Evolutionary conservation across 73 alveolate species (phyloP).

Genomic region (Paramecium sexaurelia): DNA sequence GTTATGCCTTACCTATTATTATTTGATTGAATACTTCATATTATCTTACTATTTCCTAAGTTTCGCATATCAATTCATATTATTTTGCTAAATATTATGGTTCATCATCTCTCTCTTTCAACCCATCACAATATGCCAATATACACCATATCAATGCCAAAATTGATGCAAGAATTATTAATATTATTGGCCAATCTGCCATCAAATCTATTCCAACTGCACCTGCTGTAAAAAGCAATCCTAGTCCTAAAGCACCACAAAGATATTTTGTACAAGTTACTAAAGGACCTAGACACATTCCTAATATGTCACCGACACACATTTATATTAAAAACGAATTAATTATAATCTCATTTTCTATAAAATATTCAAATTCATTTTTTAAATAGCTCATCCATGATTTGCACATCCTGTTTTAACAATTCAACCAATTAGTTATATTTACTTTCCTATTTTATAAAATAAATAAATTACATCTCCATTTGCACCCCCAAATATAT

Average conservation of each 20-base stretch:
- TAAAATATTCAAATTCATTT: background rate
- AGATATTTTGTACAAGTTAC: constrained; percentile 14
- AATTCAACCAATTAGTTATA: background rate
- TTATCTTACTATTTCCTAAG: constrained; percentile 26
- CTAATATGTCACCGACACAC: constrained; percentile 49
- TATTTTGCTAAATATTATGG: background rate
- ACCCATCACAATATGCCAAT: background rate
- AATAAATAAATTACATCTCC: background rate
- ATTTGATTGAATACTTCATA: constrained; percentile 41
- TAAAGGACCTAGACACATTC: constrained; percentile 12
- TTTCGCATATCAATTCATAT: constrained; percentile 34
- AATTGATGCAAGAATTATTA: background rate
- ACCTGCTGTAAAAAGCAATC: constrained; percentile 19
- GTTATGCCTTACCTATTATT: constrained; percentile 34
- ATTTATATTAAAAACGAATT: constrained; percentile 45
- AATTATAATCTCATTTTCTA: constrained; percentile 14
- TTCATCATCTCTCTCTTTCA: constrained; percentile 40
- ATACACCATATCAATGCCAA: constrained; percentile 53
- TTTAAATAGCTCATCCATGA: background rate
- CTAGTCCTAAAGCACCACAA: constrained; percentile 45
- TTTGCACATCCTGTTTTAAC: background rate
- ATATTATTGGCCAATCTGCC: constrained; percentile 43
- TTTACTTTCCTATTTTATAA: background rate
- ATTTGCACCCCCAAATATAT: background rate
- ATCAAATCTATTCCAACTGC: constrained; percentile 38